A percentile compares a stretch with the other conserved stretches of the same genome.
Conservation (phyloP, 495 filamentous ascomycete genomes). For the Annulohypoxylon maeteangense region DNA sequence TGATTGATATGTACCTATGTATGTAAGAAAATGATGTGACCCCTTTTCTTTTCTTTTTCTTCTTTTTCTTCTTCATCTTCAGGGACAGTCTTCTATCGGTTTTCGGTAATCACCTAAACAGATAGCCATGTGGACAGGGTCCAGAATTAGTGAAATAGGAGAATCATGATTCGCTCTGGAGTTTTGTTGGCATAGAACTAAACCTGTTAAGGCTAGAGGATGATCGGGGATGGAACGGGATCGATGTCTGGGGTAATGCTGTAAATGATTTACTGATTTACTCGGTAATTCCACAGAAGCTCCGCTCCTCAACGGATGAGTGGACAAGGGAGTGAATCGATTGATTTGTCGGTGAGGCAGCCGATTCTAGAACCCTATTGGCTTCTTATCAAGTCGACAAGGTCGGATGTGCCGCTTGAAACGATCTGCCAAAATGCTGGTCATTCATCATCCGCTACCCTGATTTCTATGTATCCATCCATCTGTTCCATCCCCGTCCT, state of each 20-base stretch:
- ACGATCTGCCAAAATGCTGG: conserved; percentile 32
- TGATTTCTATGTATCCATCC: neutral
- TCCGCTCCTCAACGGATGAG: conserved; percentile 36
- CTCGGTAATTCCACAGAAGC: conserved; percentile 16
- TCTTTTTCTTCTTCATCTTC: neutral
- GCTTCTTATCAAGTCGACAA: neutral
- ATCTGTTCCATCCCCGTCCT: neutral
- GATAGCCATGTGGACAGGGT: conserved; percentile 23
- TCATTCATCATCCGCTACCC: conserved; percentile 10
- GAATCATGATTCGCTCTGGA: conserved; percentile 31
- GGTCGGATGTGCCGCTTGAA: conserved; percentile 11
- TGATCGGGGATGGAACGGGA: conserved; percentile 30
- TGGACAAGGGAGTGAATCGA: conserved; percentile 9
- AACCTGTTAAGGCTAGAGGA: conserved; percentile 7
- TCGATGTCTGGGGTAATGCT: conserved; percentile 35
- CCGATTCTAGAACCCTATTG: conserved; percentile 12
- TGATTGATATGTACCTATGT: too few species aligned
- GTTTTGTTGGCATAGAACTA: conserved; percentile 38
- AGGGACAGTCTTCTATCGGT: conserved; percentile 3
- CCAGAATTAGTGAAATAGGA: conserved; percentile 21
- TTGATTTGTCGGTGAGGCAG: conserved; percentile 31
- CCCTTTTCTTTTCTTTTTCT: neutral
- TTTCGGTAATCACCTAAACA: conserved; percentile 11
- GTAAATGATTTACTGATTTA: neutral
- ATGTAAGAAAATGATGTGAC: neutral